Percentiles rank a stretch among this genome's conserved stretches.
Evolutionary conservation across 2,329 filamentous ascomycete genomes (phyloP).

Genomic region (Elsinoe arachidis): DNA sequence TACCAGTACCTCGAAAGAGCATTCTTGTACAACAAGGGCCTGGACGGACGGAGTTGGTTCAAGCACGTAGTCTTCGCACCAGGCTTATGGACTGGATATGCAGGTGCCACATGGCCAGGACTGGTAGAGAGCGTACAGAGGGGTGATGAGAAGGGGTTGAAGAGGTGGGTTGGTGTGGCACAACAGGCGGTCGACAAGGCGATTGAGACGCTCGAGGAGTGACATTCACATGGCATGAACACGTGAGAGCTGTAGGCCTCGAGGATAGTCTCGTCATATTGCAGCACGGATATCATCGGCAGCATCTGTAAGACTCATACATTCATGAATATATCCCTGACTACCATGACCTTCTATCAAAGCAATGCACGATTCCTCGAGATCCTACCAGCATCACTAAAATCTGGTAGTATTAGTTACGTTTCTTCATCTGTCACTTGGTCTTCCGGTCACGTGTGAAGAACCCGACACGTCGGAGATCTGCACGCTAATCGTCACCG

Average conservation of each 20-base stretch:
- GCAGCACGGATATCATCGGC: not conserved
- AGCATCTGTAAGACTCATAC: too few species aligned
- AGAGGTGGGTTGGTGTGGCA: slow-evolving; percentile 36
- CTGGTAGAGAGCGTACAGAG: slow-evolving; percentile 54
- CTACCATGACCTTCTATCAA: too few species aligned
- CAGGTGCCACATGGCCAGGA: slow-evolving; percentile 61
- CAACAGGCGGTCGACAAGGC: slow-evolving; percentile 1
- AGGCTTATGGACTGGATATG: slow-evolving; percentile 83
- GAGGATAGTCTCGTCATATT: not conserved
- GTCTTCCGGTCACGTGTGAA: too few species aligned
- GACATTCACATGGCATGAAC: not conserved
- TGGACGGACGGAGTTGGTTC: slow-evolving; percentile 79
- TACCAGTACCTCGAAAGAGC: slow-evolving; percentile 78
- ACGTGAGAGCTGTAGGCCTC: not conserved
- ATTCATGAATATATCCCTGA: too few species aligned
- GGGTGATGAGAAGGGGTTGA: slow-evolving; percentile 30
- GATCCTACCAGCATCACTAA: too few species aligned
- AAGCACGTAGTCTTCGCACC: slow-evolving; percentile 94
- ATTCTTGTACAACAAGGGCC: slow-evolving; percentile 65
- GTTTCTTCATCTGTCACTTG: too few species aligned
- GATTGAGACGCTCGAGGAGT: slow-evolving; percentile 6
- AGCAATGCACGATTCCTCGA: too few species aligned
- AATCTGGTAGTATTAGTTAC: too few species aligned
- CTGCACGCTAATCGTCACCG: too few species aligned
- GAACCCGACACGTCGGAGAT: too few species aligned